Conservation (phyloP, 2,329 filamentous ascomycete genomes). For the Aspergillus tamarii region DNA sequence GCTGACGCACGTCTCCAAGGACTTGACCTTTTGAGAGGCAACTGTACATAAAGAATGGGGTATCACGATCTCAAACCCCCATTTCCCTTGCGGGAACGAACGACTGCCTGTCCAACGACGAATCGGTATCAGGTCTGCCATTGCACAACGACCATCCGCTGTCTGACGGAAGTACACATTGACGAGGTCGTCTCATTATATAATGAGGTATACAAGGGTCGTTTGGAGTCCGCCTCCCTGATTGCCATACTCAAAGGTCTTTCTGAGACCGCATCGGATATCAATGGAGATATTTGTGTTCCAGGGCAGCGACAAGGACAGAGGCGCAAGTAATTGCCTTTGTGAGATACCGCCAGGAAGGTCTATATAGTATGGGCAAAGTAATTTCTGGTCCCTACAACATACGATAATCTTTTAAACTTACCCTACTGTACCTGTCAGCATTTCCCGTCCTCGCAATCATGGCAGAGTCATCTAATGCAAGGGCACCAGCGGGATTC, state of each 20-base stretch:
- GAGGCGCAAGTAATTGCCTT: background rate
- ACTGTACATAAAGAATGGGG: background rate
- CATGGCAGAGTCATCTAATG: background rate
- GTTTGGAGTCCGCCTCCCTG: background rate
- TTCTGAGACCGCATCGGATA: background rate
- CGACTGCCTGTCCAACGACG: background rate
- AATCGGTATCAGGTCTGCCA: background rate
- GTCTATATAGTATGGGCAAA: background rate
- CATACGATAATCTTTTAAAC: background rate
- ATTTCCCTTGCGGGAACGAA: background rate
- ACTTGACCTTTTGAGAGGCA: background rate
- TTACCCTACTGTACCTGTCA: background rate
- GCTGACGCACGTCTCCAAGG: background rate
- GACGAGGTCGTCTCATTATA: background rate
- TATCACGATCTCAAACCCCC: accelerated
- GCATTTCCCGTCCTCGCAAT: background rate
- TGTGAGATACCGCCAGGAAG: background rate
- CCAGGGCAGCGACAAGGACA: background rate
- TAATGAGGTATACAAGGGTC: background rate
- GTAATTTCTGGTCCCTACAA: background rate
- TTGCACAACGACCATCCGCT: background rate
- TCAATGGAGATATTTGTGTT: background rate
- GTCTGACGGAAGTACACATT: background rate
- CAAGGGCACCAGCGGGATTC: background rate
- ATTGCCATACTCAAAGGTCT: background rate